Base-by-base conservation (phyloP, 768 basidiomycete species). In the Pisolithus orientalis region DNA sequence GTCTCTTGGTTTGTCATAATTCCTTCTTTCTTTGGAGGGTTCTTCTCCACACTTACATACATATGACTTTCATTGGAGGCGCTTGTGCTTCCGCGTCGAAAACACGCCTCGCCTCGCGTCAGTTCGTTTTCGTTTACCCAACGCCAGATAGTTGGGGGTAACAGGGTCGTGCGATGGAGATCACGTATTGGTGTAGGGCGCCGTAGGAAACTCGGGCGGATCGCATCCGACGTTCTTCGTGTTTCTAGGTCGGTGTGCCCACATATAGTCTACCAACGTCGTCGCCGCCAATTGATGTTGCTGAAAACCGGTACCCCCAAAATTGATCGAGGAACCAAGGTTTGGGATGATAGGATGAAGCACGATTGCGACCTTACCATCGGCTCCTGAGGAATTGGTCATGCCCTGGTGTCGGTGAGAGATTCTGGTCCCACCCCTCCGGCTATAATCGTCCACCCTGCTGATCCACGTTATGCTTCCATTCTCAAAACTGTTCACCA, bases 261-360 rank as follows among this genome's bases (percentile, higher is more conserved):
- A 80, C 51, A 94, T 82, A 53, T 83, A 94, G 62, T 94, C 93
- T 47, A 94, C 70, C 50, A 72, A 72, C 86, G 94, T 84, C 27
- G 72, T 73, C 7, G 77, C 65, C 4, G 81, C 81, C 59, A 85
- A 75, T 17, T 67, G 65, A 28, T 89, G 62, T 37, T 79, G 58
- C 5, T n/a, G n/a, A n/a, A n/a, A n/a, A n/a, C n/a, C n/a, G n/a
- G n/a, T n/a, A n/a, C n/a, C n/a, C 14, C 84, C 87, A 64, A 90
- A 90, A 60, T 78, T 82, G 40, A 71, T 56, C 6, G 85, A 88
- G 52, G 87, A 79, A 32, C 85, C 87, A 32, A 87, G 73, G 54
- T 87, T 86, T 46, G 78, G 75, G 51, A 90, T 78, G 64, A 90
- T 46, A 77, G 75, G 51, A 90, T 78, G 64, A 90, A 25, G 16